Evolutionary conservation across 352 stramenopile genomes (phyloP), one percentile per base, ranked within the genome.

Genomic region (Phytopythium montanum): DNA sequence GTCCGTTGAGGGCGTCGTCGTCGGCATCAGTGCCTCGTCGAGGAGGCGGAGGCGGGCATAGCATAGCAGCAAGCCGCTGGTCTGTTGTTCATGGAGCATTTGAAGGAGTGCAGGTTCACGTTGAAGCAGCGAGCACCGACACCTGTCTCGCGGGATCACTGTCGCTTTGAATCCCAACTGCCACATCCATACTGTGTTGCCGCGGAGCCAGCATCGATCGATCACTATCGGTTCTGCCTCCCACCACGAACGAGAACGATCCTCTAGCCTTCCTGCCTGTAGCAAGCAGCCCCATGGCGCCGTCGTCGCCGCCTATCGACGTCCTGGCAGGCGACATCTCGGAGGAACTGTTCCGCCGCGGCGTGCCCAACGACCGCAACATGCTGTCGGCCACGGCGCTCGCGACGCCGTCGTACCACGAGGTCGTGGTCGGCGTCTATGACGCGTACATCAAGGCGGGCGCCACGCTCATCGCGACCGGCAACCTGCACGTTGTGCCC

Each of bases 381-480:
- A 94, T 95, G 64, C 89, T 93, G 65, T 94, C 87, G 45, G 90
- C 92, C 1, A 90, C 77, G 59, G 90, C 90, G 28, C 61, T 98
- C 25, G 73, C 90, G 31, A 64, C 87, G 21, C 36, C 58, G 6
- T 41, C 87, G 46, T 84, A 89, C 68, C 80, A 97, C 65, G 62
- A 73, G 10, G 69, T 82, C 19, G 66, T 98, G 0, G 56, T 82
- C 56, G 50, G 88, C 12, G 85, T 85, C 21, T 81, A 97, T 54
- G 58, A 73, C 49, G 81, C 72, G 3, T 97, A 93, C 61, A 58
- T 97, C 14, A 54, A 82, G 18, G 85, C 88, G 2, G 92, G 90
- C 3, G 79, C 88, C 31, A 76, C 83, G 19, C 76, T 87, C 33
- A 77, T 98, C 52, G 88, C 92, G 34, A 96, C 85, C 33, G 96